These are phyloP conservation scores for Coniophora puteana DNA, from an alignment of 1,284 basidiomycete genomes.

Conservation along the genomic window DNA sequence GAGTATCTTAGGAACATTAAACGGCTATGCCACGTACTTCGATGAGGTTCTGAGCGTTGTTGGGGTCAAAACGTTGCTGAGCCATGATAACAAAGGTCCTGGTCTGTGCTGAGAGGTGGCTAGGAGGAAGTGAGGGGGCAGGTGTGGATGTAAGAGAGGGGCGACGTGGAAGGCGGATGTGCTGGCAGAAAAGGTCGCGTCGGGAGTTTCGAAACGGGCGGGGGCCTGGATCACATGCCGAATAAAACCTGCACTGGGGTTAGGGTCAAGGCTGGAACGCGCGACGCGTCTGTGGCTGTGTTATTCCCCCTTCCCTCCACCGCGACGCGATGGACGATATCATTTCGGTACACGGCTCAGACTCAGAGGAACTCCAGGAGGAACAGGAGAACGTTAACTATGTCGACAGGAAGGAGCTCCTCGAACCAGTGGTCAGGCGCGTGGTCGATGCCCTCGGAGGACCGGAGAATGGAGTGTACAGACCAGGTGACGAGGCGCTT, in stretches of 20 bases:
- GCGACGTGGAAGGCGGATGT: too few species aligned
- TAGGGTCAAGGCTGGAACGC: too few species aligned
- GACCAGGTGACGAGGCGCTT: conserved; percentile 79
- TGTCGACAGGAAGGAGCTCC: conserved; percentile 40
- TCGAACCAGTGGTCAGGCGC: conserved; percentile 63
- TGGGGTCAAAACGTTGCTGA: conserved; percentile 66
- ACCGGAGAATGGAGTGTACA: conserved; percentile 64
- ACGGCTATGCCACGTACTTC: conserved; percentile 52
- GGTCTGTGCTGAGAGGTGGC: too few species aligned
- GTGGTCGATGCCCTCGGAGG: conserved; percentile 78
- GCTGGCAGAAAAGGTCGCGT: too few species aligned
- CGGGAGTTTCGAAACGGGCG: too few species aligned
- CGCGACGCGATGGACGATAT: conserved; percentile 25
- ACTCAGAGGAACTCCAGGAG: conserved; percentile 27
- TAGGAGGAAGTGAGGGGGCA: too few species aligned
- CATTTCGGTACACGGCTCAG: conserved; percentile 34
- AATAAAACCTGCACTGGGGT: too few species aligned
- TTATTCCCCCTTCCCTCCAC: not conserved
- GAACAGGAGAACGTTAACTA: too few species aligned
- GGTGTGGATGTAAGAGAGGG: too few species aligned
- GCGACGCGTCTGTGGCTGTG: too few species aligned
- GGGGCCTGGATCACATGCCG: too few species aligned
- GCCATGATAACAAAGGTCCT: too few species aligned
- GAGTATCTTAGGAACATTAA: conserved; percentile 12
- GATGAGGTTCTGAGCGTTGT: conserved; percentile 83